Evolutionary conservation across 495 filamentous ascomycete species (phyloP).

Genomic region (Penicillium paxilli): DNA sequence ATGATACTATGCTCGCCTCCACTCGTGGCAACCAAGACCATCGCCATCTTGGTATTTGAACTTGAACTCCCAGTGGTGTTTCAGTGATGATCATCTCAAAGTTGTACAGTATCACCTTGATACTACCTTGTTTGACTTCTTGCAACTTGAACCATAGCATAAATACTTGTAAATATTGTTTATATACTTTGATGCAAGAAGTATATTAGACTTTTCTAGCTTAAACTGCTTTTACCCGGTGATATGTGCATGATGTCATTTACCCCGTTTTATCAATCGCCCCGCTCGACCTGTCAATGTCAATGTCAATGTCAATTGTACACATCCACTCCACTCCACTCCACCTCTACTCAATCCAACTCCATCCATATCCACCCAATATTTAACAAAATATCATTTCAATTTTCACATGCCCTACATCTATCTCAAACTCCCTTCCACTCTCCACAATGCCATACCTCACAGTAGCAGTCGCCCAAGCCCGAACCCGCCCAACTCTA

Average conservation of each 20-base stretch:
- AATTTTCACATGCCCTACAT: neutral
- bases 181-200: neutral
- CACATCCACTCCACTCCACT: neutral
- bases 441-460: slow-evolving; percentile 45
- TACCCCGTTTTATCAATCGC: neutral
- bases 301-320: neutral
- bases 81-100: too few species aligned
- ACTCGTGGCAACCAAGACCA: too few species aligned
- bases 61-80: too few species aligned
- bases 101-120: too few species aligned
- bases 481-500: slow-evolving; percentile 66
- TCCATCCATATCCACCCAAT: neutral
- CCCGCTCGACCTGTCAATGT: neutral
- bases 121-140: too few species aligned
- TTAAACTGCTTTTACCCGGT: neutral
- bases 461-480: slow-evolving; percentile 63
- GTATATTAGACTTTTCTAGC: neutral
- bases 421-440: neutral
- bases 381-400: neutral
- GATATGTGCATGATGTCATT: neutral
- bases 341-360: neutral
- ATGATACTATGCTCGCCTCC: too few species aligned
- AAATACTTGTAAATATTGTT: too few species aligned
- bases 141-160: too few species aligned
- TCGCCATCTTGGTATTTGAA: too few species aligned